phyloP scores from a whole-genome alignment of 164 flowering plant genomes.

The Stephania yunnanensis region DNA sequence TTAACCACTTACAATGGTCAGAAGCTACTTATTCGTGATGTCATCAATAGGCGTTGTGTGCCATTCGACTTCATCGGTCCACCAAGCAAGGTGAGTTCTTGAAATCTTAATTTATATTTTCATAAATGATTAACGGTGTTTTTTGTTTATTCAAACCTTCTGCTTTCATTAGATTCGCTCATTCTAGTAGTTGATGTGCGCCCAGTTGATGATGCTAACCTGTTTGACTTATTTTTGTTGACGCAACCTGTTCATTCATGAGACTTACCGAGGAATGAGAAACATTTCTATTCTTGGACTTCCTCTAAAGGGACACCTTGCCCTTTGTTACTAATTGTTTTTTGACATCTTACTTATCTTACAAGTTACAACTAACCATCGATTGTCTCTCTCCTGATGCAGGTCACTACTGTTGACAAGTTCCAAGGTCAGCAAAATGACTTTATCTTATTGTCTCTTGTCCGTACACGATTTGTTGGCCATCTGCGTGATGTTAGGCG shows the following conservation, averaged over 20 bases:
- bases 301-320: background rate
- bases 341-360: background rate
- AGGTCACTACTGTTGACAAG: slow-evolving; percentile 96
- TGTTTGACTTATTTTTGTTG: background rate
- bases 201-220: background rate
- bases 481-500: slow-evolving; percentile 99
- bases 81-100: slow-evolving; percentile 65
- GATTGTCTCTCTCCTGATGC: slow-evolving; percentile 4
- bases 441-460: slow-evolving; percentile 81
- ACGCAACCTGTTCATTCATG: background rate
- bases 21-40: slow-evolving; percentile 96
- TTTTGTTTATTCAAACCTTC: background rate
- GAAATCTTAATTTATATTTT: background rate
- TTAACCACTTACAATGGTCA: slow-evolving; percentile 98
- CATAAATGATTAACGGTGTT: background rate
- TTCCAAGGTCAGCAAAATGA: slow-evolving; percentile 99
- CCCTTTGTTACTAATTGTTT: background rate
- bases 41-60: slow-evolving; percentile 67
- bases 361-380: background rate
- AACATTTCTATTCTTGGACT: background rate
- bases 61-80: slow-evolving; percentile 77
- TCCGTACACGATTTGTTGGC: slow-evolving; percentile 94
- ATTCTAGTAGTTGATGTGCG: too few relatives aligned
- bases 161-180: too few relatives aligned
- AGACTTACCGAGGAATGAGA: background rate